phyloP scores from a whole-genome alignment of 2,329 filamentous ascomycete genomes.

The Talaromyces piceae region DNA sequence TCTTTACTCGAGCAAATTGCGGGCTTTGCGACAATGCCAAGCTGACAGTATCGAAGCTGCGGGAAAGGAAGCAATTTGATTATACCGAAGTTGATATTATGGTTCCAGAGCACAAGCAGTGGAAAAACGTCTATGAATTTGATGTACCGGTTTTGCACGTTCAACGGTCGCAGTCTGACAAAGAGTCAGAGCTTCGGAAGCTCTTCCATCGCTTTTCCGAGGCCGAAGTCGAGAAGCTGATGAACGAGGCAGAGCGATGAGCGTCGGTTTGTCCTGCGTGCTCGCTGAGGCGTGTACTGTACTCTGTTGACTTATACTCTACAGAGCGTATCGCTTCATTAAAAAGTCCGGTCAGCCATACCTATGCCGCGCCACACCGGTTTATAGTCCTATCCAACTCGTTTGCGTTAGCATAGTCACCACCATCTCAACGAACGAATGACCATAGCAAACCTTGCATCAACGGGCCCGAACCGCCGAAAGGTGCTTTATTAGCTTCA shows the following conservation, averaged over 20 bases:
- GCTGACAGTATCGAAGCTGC: slow-evolving; percentile 46
- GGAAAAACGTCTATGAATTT: slow-evolving; percentile 57
- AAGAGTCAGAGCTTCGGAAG: slow-evolving; percentile 53
- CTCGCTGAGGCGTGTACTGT: not conserved
- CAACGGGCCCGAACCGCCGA: too few relatives aligned
- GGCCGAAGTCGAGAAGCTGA: slow-evolving; percentile 47
- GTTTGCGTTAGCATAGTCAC: too few relatives aligned
- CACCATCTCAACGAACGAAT: too few relatives aligned
- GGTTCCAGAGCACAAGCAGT: slow-evolving; percentile 45
- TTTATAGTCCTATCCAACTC: too few relatives aligned
- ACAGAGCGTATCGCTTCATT: too few relatives aligned
- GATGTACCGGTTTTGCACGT: slow-evolving; percentile 59
- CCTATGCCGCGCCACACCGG: not conserved
- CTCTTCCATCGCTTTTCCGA: slow-evolving; percentile 57
- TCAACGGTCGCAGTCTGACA: slow-evolving; percentile 40
- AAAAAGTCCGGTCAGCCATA: not conserved
- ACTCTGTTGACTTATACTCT: not conserved
- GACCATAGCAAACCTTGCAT: too few relatives aligned
- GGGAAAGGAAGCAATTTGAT: slow-evolving; percentile 46
- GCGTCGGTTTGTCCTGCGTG: not conserved
- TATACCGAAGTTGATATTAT: slow-evolving; percentile 56
- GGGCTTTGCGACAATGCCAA: slow-evolving; percentile 57
- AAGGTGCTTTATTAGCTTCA: too few relatives aligned
- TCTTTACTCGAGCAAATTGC: slow-evolving; percentile 56
- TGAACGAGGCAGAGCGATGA: slow-evolving; percentile 42